Evolutionary conservation across 108 stramenopile genomes (phyloP), one percentile per base, ranked within the genome.

Genomic region (Discostella stelligeroides): DNA sequence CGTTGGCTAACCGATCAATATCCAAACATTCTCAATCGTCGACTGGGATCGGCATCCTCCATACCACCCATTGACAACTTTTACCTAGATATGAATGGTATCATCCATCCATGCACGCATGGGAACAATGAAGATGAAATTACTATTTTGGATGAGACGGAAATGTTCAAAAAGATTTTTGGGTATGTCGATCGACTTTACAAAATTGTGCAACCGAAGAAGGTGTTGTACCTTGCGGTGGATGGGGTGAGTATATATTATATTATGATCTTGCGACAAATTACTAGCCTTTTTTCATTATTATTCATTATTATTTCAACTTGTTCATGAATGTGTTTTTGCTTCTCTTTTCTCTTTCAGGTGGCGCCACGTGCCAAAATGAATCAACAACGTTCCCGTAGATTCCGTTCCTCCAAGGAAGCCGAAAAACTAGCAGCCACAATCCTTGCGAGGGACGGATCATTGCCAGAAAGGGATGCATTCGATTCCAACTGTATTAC

Each of bases 401-500:
- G 99, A n/a, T 98, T 98, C 69, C 93, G 97, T 12, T 81, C 85
- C 2, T 88, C 95, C 60, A 95, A 95, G 73, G 99, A 98, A 73
- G 88, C 94, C 5, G 97, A 97, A 83, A 71, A 84, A 38, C 41
- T 89, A 59, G 83, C 94, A 24, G 93, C 96, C 21, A 91, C 89
- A 41, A 54, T 97, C 30, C 54, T 97, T 10, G 94, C 96, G 0
- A 76, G 89, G 17, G 86, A 88, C 70, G 90, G 87, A 49, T 76
- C 66, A 42, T 63, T 81, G 20, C 82, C 77, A 30, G 88, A 86
- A 24, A 82, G 88, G 47, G 71, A 68, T 37, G 73, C 74, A 46
- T 99, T 99, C 72, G 99, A 99, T 86, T 92, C 90, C 64, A 99
- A 99, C 81, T 98, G 97, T 80, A 99, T 99, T 68, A 99, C 99